Conservation (phyloP, 2,329 filamentous ascomycete species). For the Sarocladiaceae sp. region DNA sequence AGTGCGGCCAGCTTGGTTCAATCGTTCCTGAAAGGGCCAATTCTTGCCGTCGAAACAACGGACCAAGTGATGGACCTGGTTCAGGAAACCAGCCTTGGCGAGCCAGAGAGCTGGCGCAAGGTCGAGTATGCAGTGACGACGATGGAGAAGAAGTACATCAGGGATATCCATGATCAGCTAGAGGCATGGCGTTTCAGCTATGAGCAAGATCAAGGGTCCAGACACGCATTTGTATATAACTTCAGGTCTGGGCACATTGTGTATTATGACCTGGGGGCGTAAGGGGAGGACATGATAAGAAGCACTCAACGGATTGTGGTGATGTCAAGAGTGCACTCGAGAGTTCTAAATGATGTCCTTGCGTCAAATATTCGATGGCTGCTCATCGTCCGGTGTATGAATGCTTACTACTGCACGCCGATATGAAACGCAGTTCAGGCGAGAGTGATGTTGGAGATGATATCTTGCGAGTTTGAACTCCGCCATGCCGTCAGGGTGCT, state of each 20-base stretch:
- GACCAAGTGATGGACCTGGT: conserved; percentile 77
- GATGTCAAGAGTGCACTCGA: not conserved
- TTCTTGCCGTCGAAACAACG: conserved; percentile 81
- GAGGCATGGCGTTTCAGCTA: conserved; percentile 54
- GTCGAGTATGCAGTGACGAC: conserved; percentile 73
- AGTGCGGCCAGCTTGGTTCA: conserved; percentile 58
- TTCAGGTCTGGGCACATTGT: conserved; percentile 79
- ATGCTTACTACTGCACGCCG: too few species aligned
- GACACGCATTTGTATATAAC: conserved; percentile 85
- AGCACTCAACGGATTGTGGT: not conserved
- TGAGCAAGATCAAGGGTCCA: conserved; percentile 45
- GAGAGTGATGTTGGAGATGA: not conserved
- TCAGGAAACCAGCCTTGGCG: conserved; percentile 65
- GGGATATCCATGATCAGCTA: conserved; percentile 75
- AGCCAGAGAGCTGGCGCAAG: conserved; percentile 76
- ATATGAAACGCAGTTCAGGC: too few species aligned
- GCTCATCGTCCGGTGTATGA: too few species aligned
- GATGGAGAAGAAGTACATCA: conserved; percentile 73
- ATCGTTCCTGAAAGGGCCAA: conserved; percentile 68
- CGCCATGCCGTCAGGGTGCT: not conserved
- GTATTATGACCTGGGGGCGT: conserved; percentile 69
- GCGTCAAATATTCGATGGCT: too few species aligned
- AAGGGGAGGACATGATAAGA: not conserved
- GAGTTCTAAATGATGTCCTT: too few species aligned
- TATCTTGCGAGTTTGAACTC: not conserved